phyloP scores from a whole-genome alignment of 1,284 basidiomycete genomes.

The Fomes fomentarius region DNA sequence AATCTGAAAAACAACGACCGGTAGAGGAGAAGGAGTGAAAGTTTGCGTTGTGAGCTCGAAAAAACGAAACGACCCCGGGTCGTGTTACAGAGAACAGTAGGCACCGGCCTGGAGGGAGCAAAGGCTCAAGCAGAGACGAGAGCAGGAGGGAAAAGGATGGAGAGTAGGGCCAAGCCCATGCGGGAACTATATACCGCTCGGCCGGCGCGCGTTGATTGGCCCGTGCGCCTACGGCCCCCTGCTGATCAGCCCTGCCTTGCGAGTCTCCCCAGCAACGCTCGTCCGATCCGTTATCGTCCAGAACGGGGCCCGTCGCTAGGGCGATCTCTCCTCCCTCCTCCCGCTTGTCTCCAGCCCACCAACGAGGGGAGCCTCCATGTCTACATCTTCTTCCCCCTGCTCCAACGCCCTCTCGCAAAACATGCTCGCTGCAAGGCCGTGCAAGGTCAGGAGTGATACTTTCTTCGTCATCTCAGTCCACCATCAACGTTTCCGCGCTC shows the following conservation, averaged over 20 bases:
- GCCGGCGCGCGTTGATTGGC: too few species aligned
- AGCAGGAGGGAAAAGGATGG: conserved; percentile 26
- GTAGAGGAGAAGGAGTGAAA: conserved; percentile 28
- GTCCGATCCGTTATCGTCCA: conserved; percentile 15
- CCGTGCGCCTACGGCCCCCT: too few species aligned
- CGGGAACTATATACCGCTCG: conserved; percentile 23
- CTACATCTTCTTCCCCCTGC: background rate
- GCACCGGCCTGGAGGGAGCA: conserved; percentile 33
- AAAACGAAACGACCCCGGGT: conserved; percentile 39
- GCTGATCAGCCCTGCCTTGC: conserved; percentile 11
- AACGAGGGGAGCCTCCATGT: background rate
- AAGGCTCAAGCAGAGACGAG: conserved; percentile 29
- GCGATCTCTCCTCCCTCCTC: conserved; percentile 2
- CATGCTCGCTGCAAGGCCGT: too few species aligned
- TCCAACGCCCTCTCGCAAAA: too few species aligned
- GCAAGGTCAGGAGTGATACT: too few species aligned
- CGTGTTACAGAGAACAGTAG: conserved; percentile 35
- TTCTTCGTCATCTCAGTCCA: too few species aligned
- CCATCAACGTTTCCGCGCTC: too few species aligned
- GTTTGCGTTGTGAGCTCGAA: conserved; percentile 31
- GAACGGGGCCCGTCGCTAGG: conserved; percentile 17
- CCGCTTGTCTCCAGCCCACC: background rate
- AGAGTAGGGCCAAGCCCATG: conserved; percentile 4
- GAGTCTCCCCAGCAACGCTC: conserved; percentile 21
- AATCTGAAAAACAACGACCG: conserved; percentile 25